phyloP scores from a whole-genome alignment of 495 filamentous ascomycete species.

The Rostrohypoxylon terebratum region DNA sequence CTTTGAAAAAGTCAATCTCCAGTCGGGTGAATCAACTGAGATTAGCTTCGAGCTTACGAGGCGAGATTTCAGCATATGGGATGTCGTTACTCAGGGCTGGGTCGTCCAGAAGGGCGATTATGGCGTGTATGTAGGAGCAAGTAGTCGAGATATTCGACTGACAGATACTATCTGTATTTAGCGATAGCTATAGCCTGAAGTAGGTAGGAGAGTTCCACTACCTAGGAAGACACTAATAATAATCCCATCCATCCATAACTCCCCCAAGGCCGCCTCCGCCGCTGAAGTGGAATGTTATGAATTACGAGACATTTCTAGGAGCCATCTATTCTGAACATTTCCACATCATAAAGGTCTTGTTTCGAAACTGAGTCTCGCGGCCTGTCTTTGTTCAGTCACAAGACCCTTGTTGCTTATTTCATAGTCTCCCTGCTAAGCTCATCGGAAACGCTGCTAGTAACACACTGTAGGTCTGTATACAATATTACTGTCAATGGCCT shows the following conservation, averaged over 20 bases:
- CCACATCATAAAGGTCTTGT: not conserved
- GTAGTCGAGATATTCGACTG: conserved; percentile 61
- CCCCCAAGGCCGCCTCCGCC: no score
- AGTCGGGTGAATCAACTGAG: conserved; percentile 61
- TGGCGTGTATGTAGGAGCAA: conserved; percentile 59
- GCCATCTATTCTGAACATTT: not conserved
- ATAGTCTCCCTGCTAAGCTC: not conserved
- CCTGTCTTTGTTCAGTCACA: not conserved
- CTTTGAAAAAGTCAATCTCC: conserved; percentile 75
- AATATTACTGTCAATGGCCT: not conserved
- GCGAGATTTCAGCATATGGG: conserved; percentile 77
- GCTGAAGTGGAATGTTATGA: no score
- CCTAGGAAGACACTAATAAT: no score
- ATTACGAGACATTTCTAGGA: no score
- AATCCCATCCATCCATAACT: no score
- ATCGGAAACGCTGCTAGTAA: not conserved
- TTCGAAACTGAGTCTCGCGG: not conserved
- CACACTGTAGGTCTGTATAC: not conserved
- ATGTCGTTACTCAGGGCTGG: conserved; percentile 84
- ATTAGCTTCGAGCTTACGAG: conserved; percentile 78
- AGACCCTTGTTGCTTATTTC: not conserved
- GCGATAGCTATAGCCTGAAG: conserved; percentile 12
- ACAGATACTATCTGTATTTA: conserved; percentile 45
- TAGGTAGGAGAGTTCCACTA: no score
- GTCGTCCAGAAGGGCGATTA: conserved; percentile 66